Evolutionary conservation across 2,329 filamentous ascomycete genomes (phyloP).

Genomic region (Leptosphaerulina australis): DNA sequence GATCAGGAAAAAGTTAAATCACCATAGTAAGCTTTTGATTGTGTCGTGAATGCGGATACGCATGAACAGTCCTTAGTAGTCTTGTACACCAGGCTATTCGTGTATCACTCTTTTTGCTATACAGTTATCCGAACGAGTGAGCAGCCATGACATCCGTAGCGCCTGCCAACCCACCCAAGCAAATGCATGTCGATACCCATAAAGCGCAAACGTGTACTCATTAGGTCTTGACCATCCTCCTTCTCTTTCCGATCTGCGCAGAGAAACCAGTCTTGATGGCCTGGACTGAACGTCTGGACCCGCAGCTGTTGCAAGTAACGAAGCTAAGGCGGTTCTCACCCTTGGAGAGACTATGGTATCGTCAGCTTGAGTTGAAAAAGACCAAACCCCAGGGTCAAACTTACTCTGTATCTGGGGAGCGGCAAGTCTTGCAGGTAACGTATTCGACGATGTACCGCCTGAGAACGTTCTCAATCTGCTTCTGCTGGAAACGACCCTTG

Average conservation of each 20-base stretch:
- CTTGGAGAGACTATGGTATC: constrained; percentile 88
- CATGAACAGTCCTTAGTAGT: constrained; percentile 14
- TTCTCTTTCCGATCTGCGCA: constrained; percentile 98
- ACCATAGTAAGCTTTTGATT: constrained; percentile 14
- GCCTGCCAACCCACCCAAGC: constrained; percentile 29
- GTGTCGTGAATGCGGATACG: constrained; percentile 10
- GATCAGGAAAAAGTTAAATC: too few relatives aligned
- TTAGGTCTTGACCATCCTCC: constrained; percentile 82
- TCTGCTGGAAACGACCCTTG: constrained; percentile 99
- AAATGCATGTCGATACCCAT: constrained; percentile 32
- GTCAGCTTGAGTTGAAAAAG: constrained; percentile 63
- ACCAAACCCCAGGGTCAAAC: not conserved
- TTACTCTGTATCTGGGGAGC: constrained; percentile 41
- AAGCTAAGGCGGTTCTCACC: constrained; percentile 99
- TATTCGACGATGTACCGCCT: constrained; percentile 98
- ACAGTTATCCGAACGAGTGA: constrained; percentile 14
- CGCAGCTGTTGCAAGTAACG: constrained; percentile 85
- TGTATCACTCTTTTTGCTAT: constrained; percentile 6
- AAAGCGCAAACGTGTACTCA: constrained; percentile 24
- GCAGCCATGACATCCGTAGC: constrained; percentile 24
- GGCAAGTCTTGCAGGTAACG: constrained; percentile 97
- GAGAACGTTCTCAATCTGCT: constrained; percentile 97
- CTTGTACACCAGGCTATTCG: constrained; percentile 12
- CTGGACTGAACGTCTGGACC: constrained; percentile 78
- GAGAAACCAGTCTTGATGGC: constrained; percentile 99